phyloP scores from a whole-genome alignment of 2,329 filamentous ascomycete species.

The Alternaria solani region DNA sequence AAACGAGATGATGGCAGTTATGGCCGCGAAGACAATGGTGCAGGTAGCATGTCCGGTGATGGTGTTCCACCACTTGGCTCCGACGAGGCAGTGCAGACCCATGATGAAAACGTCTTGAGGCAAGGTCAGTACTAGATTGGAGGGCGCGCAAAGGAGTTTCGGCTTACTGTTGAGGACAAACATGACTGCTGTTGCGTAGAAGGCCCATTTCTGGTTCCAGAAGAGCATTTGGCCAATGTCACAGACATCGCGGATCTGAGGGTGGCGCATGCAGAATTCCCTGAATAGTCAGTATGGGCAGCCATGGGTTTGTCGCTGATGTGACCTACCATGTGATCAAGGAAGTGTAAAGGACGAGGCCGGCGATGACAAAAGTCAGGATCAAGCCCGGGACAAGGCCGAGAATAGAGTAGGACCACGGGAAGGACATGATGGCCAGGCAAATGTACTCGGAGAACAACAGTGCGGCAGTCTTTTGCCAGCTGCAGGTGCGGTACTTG shows the following conservation, averaged over 20 bases:
- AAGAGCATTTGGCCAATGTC: conserved; percentile 97
- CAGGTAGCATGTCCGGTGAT: conserved; percentile 77
- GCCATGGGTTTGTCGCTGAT: neutral
- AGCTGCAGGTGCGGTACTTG: conserved; percentile 91
- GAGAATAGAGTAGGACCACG: conserved; percentile 88
- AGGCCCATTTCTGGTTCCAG: conserved; percentile 79
- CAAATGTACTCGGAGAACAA: conserved; percentile 97
- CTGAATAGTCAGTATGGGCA: conserved; percentile 53
- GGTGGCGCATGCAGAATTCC: conserved; percentile 91
- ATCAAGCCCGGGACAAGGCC: conserved; percentile 88
- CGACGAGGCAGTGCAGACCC: conserved; percentile 83
- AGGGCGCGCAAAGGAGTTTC: conserved; percentile 32
- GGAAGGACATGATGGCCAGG: conserved; percentile 92
- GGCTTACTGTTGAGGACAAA: conserved; percentile 95
- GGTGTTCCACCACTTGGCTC: conserved; percentile 88
- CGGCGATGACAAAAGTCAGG: conserved; percentile 79
- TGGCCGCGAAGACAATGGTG: conserved; percentile 80
- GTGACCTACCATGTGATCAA: conserved; percentile 66
- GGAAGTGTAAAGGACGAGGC: conserved; percentile 83
- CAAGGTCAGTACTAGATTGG: neutral
- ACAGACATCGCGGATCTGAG: conserved; percentile 90
- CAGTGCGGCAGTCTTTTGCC: conserved; percentile 91
- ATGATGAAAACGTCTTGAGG: conserved; percentile 27
- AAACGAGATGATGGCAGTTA: conserved; percentile 79
- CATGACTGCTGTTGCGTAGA: conserved; percentile 77